Conservation (phyloP, 352 stramenopile genomes). For the Globisporangium nunn region DNA sequence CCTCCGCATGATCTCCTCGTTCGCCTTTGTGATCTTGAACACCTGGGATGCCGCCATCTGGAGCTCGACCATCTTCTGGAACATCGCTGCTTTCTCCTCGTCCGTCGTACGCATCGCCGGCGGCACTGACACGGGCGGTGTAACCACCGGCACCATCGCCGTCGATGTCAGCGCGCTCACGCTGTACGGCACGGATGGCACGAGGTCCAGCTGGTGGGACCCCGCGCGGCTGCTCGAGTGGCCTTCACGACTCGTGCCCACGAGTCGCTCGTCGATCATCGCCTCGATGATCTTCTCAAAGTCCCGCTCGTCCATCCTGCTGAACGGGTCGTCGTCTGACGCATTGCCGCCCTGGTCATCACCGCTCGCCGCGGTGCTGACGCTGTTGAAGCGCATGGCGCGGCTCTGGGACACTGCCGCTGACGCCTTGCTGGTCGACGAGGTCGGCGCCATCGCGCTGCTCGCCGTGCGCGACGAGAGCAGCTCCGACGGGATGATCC, state of each 20-base stretch:
- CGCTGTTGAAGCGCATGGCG: background rate
- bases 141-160: background rate
- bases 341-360: slow-evolving; percentile 1
- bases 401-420: too few species aligned
- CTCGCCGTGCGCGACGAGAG: background rate
- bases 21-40: slow-evolving; percentile 35
- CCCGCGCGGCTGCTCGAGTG: background rate
- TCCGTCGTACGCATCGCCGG: background rate
- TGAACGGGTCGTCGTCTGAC: slow-evolving; percentile 7
- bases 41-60: slow-evolving; percentile 31
- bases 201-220: slow-evolving; percentile 6
- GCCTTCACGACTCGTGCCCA: background rate
- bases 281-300: slow-evolving; percentile 15
- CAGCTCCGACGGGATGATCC: background rate
- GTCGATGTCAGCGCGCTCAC: background rate
- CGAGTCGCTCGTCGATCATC: slow-evolving; percentile 13
- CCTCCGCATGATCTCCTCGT: slow-evolving; percentile 35
- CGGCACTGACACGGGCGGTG: background rate
- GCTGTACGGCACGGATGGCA: background rate
- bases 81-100: slow-evolving; percentile 11
- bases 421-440: background rate
- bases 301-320: slow-evolving; percentile 8
- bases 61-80: slow-evolving; percentile 32
- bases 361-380: background rate
- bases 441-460: background rate